A percentile compares a stretch with the other conserved stretches of the same genome.
Evolutionary conservation across 1,139 yeast genomes (phyloP).

Genomic region (Suhomyces wounanorum): DNA sequence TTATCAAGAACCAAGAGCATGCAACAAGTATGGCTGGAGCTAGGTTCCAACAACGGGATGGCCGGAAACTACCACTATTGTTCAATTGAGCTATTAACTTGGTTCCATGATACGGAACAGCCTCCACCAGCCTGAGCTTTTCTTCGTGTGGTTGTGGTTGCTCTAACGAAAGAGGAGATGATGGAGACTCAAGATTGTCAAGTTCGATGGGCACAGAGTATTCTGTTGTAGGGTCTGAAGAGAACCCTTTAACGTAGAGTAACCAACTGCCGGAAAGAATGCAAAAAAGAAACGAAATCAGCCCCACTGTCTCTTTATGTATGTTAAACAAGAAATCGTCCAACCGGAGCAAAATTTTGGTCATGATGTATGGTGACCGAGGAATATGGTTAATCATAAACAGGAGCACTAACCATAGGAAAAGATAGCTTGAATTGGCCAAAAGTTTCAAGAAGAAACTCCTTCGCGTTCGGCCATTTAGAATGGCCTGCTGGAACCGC

Average conservation of each 20-base stretch:
- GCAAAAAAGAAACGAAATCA: constrained; percentile 9
- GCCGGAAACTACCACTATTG: constrained; percentile 3
- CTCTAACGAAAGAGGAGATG: constrained; percentile 1
- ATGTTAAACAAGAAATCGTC: constrained; percentile 10
- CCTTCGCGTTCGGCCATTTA: constrained; percentile 7
- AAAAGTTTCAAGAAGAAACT: constrained; percentile 1
- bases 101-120: neutral
- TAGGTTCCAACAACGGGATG: constrained; percentile 14
- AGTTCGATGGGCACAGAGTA: constrained; percentile 1
- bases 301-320: constrained; percentile 6
- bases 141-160: neutral
- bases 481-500: constrained; percentile 1
- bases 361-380: constrained; percentile 5
- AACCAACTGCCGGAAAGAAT: constrained; percentile 11
- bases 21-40: constrained; percentile 18
- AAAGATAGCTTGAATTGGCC: constrained; percentile 5
- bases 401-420: constrained; percentile 9
- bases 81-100: constrained; percentile 3
- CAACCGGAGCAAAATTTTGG: constrained; percentile 7
- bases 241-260: constrained; percentile 7
- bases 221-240: neutral
- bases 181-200: constrained; percentile 3
- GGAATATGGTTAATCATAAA: constrained; percentile 7
- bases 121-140: neutral
- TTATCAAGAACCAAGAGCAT: constrained; percentile 16